Conservation (phyloP, 2,329 filamentous ascomycete species). For the Cercospora berteroae region DNA sequence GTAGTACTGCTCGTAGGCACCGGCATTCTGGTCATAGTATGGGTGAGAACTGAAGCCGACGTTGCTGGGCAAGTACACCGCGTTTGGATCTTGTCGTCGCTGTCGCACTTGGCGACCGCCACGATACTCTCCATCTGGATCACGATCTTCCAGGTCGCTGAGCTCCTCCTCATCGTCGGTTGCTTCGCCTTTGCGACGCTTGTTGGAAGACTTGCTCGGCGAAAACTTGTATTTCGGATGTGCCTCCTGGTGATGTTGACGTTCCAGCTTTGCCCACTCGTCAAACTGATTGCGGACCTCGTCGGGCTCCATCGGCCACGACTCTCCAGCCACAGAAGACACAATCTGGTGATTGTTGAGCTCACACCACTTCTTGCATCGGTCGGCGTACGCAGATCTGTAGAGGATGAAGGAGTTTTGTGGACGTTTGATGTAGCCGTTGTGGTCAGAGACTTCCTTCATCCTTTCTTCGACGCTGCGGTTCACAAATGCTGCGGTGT, state of each 20-base stretch:
- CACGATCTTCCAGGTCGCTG: conserved; percentile 35
- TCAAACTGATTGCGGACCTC: conserved; percentile 73
- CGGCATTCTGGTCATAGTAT: conserved; percentile 33
- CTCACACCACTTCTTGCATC: conserved; percentile 75
- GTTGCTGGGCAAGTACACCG: conserved; percentile 29
- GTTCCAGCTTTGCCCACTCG: conserved; percentile 73
- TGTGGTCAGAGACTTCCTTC: conserved; percentile 66
- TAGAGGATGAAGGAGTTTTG: conserved; percentile 99
- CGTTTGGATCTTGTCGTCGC: conserved; percentile 26
- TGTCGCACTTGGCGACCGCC: conserved; percentile 30
- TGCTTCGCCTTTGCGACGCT: conserved; percentile 45
- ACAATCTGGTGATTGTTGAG: conserved; percentile 94
- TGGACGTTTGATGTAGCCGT: conserved; percentile 80
- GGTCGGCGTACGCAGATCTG: conserved; percentile 84
- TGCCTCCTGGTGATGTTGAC: conserved; percentile 77
- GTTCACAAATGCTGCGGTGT: conserved; percentile 79
- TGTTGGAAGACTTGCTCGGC: conserved; percentile 67
- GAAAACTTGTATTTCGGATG: conserved; percentile 94
- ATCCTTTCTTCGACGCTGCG: conserved; percentile 65
- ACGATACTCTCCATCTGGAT: conserved; percentile 38
- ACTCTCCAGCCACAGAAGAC: conserved; percentile 79
- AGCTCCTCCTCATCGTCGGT: conserved; percentile 37
- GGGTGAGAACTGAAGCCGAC: conserved; percentile 35
- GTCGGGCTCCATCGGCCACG: conserved; percentile 80
- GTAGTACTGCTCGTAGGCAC: conserved; percentile 33